phyloP scores from a whole-genome alignment of 169 alveolate species.

The Cryptosporidium sp. region DNA sequence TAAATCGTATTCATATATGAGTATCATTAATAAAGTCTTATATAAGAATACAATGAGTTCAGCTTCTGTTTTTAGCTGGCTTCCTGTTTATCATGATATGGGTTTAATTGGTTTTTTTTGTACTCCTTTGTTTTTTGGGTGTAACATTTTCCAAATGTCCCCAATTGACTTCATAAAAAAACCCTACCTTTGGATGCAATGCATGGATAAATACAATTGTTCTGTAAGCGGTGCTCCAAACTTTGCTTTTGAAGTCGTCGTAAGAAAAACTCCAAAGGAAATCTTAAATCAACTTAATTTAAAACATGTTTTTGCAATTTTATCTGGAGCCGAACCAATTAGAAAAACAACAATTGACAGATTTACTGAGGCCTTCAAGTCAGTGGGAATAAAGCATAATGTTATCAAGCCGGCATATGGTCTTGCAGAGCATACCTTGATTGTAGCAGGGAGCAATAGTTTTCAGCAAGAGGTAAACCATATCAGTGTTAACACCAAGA shows the following conservation, averaged over 20 bases:
- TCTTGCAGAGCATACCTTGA: conserved; percentile 83
- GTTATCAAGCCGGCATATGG: conserved; percentile 82
- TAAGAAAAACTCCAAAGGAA: conserved; percentile 80
- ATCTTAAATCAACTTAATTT: conserved; percentile 76
- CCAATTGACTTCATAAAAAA: conserved; percentile 83
- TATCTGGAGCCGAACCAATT: conserved; percentile 84
- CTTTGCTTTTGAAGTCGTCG: conserved; percentile 83
- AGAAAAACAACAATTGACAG: conserved; percentile 78
- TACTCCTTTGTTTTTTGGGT: conserved; percentile 81
- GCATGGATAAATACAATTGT: conserved; percentile 81
- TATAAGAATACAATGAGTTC: conserved; percentile 3
- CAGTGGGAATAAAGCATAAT: conserved; percentile 16
- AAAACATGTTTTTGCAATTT: conserved; percentile 78
- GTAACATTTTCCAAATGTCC: conserved; percentile 81
- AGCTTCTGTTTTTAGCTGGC: conserved; percentile 72
- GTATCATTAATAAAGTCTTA: conserved; percentile 18
- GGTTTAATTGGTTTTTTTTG: conserved; percentile 83
- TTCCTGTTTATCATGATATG: conserved; percentile 79
- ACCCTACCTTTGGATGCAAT: conserved; percentile 82
- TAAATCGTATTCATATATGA: conserved; percentile 21
- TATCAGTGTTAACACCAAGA: conserved; percentile 76
- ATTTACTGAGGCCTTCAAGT: conserved; percentile 73
- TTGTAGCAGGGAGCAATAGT: conserved; percentile 79
- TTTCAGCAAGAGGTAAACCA: conserved; percentile 10
- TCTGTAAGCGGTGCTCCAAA: conserved; percentile 83